Evolutionary conservation across 2,329 filamentous ascomycete species (phyloP).

Genomic region (Arachnomyces sp.): DNA sequence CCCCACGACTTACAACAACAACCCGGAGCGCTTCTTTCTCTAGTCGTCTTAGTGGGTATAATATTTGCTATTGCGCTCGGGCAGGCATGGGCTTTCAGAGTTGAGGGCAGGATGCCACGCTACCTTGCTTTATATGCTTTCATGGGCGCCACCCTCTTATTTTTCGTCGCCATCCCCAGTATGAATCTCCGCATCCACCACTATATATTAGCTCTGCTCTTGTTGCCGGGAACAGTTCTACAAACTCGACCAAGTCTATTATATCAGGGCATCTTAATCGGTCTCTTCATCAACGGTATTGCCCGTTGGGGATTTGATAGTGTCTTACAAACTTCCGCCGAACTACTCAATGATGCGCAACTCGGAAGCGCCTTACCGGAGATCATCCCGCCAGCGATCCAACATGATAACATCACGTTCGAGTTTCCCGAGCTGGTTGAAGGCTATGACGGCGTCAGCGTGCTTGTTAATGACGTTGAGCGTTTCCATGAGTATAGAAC

Average conservation of each 20-base stretch:
- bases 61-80: constrained; percentile 47
- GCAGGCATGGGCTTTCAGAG: constrained; percentile 50
- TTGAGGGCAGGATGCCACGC: constrained; percentile 50
- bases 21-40: constrained; percentile 51
- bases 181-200: constrained; percentile 58
- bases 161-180: constrained; percentile 47
- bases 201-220: constrained; percentile 53
- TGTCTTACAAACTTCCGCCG: constrained; percentile 50
- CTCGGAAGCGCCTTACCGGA: constrained; percentile 26
- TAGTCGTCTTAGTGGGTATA: constrained; percentile 46
- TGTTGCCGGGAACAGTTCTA: constrained; percentile 52
- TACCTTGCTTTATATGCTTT: constrained; percentile 45
- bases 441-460: constrained; percentile 46
- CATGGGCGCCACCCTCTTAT: constrained; percentile 35
- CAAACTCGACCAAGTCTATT: constrained; percentile 53
- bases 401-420: constrained; percentile 28
- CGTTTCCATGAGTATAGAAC: constrained; percentile 46
- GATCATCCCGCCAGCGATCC: constrained; percentile 16
- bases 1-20: constrained; percentile 55
- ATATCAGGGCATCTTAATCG: constrained; percentile 55
- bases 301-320: constrained; percentile 57
- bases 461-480: constrained; percentile 57
- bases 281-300: constrained; percentile 56
- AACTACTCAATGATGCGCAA: constrained; percentile 34
- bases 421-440: constrained; percentile 23